Conservation (phyloP, 768 basidiomycete genomes). For the Mycena latifolia region DNA sequence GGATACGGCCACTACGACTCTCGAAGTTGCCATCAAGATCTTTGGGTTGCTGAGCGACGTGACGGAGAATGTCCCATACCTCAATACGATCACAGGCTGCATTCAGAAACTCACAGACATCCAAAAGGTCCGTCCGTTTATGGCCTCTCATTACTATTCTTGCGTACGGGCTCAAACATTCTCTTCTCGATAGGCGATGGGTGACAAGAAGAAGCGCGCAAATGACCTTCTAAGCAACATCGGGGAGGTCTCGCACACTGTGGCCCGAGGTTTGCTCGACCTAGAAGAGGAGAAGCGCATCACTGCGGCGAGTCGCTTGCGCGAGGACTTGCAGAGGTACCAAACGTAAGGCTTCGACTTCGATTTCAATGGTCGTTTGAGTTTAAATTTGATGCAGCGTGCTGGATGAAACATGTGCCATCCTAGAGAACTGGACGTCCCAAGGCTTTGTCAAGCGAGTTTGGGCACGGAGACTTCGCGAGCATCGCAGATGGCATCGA, state of each 20-base stretch:
- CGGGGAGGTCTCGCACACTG: no score
- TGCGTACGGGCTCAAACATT: no score
- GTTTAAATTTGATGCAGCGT: neutral
- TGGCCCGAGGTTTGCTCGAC: no score
- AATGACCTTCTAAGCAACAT: neutral
- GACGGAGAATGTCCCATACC: no score
- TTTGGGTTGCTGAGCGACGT: no score
- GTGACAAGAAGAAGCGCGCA: neutral
- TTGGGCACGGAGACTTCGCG: neutral
- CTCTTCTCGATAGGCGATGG: neutral
- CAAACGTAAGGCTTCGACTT: conserved; percentile 9
- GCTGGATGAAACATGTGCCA: neutral
- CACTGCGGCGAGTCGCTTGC: no score
- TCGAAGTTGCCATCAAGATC: no score
- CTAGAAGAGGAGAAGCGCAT: no score
- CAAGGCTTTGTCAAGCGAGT: neutral
- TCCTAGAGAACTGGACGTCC: neutral
- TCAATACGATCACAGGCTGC: neutral
- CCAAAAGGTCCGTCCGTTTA: conserved; percentile 9
- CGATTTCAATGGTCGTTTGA: no score
- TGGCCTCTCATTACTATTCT: neutral
- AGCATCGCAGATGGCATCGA: conserved; percentile 9
- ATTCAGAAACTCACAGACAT: neutral
- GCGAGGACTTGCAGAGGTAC: conserved; percentile 4
- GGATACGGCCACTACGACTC: no score